Conservation (phyloP, 768 basidiomycete species). For the Mycena maculata region DNA sequence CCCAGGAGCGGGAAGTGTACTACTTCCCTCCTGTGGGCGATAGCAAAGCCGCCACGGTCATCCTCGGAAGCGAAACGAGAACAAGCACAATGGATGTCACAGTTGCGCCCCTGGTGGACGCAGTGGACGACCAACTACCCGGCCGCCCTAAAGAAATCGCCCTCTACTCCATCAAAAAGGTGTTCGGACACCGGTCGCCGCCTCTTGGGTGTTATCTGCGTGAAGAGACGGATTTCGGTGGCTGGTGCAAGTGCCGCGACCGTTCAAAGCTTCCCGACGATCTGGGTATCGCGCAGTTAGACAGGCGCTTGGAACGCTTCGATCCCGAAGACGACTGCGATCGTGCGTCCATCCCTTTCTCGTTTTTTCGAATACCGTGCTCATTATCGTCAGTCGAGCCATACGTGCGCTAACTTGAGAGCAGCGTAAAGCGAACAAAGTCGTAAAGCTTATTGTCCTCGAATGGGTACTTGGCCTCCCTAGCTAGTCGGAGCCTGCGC, state of each 20-base stretch:
- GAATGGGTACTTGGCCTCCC: too few relatives aligned
- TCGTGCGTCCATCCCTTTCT: too few relatives aligned
- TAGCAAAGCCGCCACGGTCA: slow-evolving; percentile 1
- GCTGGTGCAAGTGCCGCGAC: slow-evolving; percentile 34
- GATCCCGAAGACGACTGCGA: slow-evolving; percentile 29
- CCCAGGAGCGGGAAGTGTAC: slow-evolving; percentile 34
- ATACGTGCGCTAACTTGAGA: too few relatives aligned
- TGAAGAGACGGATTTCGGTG: slow-evolving; percentile 37
- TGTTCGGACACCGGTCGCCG: slow-evolving; percentile 2
- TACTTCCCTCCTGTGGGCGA: slow-evolving; percentile 34
- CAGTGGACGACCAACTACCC: slow-evolving; percentile 7
- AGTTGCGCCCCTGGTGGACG: too few relatives aligned
- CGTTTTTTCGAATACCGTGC: not conserved
- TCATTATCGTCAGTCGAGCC: too few relatives aligned
- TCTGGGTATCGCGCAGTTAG: slow-evolving; percentile 39
- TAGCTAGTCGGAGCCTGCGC: not conserved
- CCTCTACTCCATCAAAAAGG: not conserved
- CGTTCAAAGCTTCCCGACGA: slow-evolving; percentile 25
- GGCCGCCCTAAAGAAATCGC: not conserved
- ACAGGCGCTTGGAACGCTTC: slow-evolving; percentile 40
- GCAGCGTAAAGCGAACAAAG: too few relatives aligned
- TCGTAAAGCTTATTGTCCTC: too few relatives aligned
- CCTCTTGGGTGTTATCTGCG: slow-evolving; percentile 35
- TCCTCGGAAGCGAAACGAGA: slow-evolving; percentile 34
- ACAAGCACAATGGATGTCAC: not conserved